Evolutionary conservation across 164 flowering plant genomes (phyloP).

Genomic region (Cinnamomum micranthum): DNA sequence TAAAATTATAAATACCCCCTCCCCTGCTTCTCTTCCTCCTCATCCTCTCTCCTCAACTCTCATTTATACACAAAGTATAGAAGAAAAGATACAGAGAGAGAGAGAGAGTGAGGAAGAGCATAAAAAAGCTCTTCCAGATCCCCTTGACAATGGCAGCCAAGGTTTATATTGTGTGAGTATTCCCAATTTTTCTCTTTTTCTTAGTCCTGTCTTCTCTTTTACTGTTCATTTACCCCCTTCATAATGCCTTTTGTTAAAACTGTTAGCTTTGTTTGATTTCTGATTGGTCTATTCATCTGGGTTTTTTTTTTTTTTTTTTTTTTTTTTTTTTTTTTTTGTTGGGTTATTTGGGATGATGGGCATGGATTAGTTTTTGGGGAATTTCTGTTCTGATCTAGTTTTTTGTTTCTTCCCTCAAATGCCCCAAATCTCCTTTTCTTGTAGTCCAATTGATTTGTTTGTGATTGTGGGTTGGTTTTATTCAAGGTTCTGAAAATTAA

Average conservation of each 20-base stretch:
- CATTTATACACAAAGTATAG: neutral
- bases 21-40: neutral
- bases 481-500: too few species aligned
- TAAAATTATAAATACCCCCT: neutral
- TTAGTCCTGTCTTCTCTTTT: neutral
- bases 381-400: neutral
- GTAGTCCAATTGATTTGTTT: too few species aligned
- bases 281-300: neutral
- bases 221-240: neutral
- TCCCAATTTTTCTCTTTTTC: constrained; percentile 1
- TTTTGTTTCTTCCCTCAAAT: too few species aligned
- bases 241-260: neutral
- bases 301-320: too few species aligned
- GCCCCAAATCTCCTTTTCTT: neutral
- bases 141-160: constrained; percentile 11
- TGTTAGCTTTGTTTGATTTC: neutral
- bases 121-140: neutral
- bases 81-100: neutral
- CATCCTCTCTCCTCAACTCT: neutral
- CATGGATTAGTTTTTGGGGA: neutral
- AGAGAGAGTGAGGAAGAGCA: neutral
- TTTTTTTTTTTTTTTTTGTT: neutral
- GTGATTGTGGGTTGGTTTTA: too few species aligned
- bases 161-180: constrained; percentile 13
- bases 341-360: neutral